Evolutionary conservation across 2,329 filamentous ascomycete genomes (phyloP).

Genomic region (Alternaria sp.): DNA sequence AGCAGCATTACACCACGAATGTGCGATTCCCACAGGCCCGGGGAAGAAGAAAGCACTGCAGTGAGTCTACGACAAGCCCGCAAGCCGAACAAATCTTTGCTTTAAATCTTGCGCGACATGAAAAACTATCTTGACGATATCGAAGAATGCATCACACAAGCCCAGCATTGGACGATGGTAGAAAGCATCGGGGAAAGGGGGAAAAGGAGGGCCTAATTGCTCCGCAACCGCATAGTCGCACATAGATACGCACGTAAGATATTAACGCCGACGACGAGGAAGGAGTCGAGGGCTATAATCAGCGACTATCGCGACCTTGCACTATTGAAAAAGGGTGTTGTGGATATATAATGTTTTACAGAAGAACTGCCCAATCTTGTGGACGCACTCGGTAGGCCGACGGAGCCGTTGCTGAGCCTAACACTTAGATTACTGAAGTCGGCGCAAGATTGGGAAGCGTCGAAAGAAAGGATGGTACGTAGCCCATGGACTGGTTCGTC

Average conservation of each 20-base stretch:
- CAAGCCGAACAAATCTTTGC: background rate
- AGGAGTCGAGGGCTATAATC: background rate
- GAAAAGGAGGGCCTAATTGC: background rate
- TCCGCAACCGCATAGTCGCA: background rate
- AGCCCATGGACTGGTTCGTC: background rate
- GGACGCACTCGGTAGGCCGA: background rate
- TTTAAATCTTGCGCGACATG: background rate
- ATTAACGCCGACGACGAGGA: background rate
- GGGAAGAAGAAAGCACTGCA: background rate
- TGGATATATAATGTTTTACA: background rate
- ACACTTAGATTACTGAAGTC: too few relatives aligned
- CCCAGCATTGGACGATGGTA: background rate
- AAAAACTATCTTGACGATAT: background rate
- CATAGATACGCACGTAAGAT: background rate
- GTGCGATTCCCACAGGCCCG: background rate
- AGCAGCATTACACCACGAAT: background rate
- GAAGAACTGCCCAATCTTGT: background rate
- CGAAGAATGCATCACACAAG: background rate
- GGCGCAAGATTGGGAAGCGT: too few relatives aligned
- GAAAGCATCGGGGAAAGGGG: background rate
- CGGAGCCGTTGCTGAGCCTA: background rate
- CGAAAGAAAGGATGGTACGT: background rate
- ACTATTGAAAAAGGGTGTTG: background rate
- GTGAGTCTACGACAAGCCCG: background rate
- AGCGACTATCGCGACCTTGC: background rate